Evolutionary conservation across 2,329 filamentous ascomycete genomes (phyloP), one percentile per base, ranked within the genome.

Genomic region (Aspergillus vadensis): DNA sequence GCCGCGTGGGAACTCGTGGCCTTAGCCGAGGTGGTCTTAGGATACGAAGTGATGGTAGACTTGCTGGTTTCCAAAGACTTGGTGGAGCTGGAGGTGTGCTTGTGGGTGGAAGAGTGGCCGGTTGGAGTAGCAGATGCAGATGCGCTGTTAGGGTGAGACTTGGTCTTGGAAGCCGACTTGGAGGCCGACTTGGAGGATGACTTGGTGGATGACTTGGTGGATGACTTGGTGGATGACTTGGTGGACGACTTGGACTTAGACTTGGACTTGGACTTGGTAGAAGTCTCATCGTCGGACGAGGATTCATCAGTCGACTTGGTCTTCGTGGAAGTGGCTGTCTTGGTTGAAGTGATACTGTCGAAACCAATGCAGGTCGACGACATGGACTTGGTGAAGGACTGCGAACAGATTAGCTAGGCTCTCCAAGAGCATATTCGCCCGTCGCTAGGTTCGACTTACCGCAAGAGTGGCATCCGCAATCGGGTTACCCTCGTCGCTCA

Each of bases 381-480:
- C 39, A 59, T 25, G 32, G 57, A 23, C 25, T 52, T 25, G 38
- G 57, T 55, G 43, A 55, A 15, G 19, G 52, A 53, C 57, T 59
- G 12, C 14, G 25, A 49, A n/a, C 14, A 1, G 47, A 0, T 36
- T 14, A 36, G 32, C 17, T 10, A 38, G n/a, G 30, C 3, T 1
- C 21, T 30, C 4, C 14, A 51, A 55, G 9, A 9, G 15, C 14
- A 41, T 6, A 2, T n/a, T 23, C 5, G 27, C 14, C 5, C 32
- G 19, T 25, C 7, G 2, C 15, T 14, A 27, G 10, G 10, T 15
- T 32, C 15, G 23, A 62, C 60, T 57, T 64, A 64, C 62, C 10
- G 62, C 62, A 49, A 64, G 59, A 15, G 51, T 57, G 19, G 38
- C n/a, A 9, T 58, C 15, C 7, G 48, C 52, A 25, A 64, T 52